Percentiles rank a stretch among this genome's conserved stretches.
phyloP scores from a whole-genome alignment of 768 basidiomycete species.

The Coprinellus micaceus region DNA sequence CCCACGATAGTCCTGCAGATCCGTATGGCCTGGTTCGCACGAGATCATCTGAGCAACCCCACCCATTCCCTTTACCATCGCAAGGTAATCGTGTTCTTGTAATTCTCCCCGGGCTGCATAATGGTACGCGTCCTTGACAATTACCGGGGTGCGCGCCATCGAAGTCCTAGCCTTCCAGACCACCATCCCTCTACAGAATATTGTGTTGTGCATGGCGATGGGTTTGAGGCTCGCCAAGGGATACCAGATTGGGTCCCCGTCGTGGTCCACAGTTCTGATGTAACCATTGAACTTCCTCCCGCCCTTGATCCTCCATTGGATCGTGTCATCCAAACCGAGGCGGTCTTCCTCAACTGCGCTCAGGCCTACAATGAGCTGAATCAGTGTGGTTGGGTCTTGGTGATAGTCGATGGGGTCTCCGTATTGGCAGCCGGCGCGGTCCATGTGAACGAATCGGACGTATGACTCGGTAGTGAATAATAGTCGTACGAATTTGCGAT shows the following conservation, averaged over 20 bases:
- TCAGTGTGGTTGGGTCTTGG: background rate
- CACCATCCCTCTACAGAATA: background rate
- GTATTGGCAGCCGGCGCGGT: background rate
- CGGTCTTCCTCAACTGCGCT: background rate
- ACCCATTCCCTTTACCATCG: background rate
- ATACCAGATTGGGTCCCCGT: background rate
- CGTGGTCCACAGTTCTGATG: background rate
- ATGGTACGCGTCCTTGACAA: background rate
- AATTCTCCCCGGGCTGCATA: background rate
- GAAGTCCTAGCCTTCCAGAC: background rate
- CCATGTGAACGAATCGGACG: background rate
- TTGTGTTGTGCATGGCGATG: background rate
- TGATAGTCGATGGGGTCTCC: background rate
- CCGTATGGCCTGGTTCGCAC: background rate
- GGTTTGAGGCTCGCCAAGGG: background rate
- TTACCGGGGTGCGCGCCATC: background rate
- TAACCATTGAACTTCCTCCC: background rate
- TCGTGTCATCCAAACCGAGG: background rate
- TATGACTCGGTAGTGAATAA: background rate
- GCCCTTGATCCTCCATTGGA: background rate
- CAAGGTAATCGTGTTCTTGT: background rate
- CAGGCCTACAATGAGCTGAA: background rate
- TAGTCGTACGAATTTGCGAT: background rate
- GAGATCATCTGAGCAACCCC: conserved; percentile 1
- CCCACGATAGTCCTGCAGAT: no score